Conservation (phyloP, 169 alveolate genomes). For the Pseudocohnilembus persalinus region DNA sequence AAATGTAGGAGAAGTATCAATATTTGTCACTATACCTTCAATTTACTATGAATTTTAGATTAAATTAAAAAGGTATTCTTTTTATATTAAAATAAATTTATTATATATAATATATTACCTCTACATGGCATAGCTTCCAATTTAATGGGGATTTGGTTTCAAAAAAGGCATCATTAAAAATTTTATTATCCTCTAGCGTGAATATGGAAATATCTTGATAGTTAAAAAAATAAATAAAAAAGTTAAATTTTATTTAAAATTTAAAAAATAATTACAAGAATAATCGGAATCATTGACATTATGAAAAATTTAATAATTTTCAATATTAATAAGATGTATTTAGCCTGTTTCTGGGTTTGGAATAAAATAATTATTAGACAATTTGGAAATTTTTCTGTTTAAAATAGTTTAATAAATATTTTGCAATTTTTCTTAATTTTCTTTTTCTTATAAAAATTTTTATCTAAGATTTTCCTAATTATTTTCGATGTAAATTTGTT, state of each 20-base stretch:
- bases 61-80: no score
- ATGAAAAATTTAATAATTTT: no score
- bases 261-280: no score
- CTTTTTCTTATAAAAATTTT: no score
- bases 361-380: neutral
- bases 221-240: neutral
- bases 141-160: neutral
- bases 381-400: neutral
- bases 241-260: no score
- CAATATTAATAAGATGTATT: neutral
- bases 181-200: neutral
- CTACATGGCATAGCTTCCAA: neutral
- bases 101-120: neutral
- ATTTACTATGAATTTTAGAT: neutral
- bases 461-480: no score
- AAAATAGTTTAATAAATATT: no score
- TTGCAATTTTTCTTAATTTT: no score
- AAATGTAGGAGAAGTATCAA: no score
- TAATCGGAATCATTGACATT: neutral
- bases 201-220: neutral
- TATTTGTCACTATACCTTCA: no score
- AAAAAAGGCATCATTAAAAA: neutral
- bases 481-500: no score
- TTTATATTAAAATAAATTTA: no score
- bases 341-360: neutral